Percentiles rank a stretch among this genome's conserved stretches.
These are phyloP conservation scores for Russula earlei DNA, from an alignment of 768 basidiomycete genomes.

Conservation along the genomic window DNA sequence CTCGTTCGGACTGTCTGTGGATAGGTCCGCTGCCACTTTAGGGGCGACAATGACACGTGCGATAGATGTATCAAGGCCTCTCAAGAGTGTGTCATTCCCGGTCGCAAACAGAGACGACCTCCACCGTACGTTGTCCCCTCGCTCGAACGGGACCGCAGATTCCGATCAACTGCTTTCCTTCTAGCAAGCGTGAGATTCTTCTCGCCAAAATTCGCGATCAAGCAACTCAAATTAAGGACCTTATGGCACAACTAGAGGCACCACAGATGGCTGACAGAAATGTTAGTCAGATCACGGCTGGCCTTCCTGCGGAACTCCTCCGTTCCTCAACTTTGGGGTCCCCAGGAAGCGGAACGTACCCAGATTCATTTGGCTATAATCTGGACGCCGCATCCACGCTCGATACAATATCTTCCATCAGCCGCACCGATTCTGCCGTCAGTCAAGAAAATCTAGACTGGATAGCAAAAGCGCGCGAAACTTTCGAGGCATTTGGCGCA, in stretches of 20 bases:
- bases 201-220: slow-evolving; percentile 68
- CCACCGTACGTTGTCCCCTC: slow-evolving; percentile 51
- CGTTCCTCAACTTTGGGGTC: slow-evolving; percentile 16
- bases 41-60: slow-evolving; percentile 61
- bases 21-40: slow-evolving; percentile 72
- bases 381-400: background rate
- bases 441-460: slow-evolving; percentile 59
- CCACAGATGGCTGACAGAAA: slow-evolving; percentile 24
- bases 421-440: slow-evolving; percentile 22
- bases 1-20: background rate
- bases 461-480: slow-evolving; percentile 66
- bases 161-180: background rate
- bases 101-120: slow-evolving; percentile 68
- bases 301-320: slow-evolving; percentile 16
- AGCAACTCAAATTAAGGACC: slow-evolving; percentile 57
- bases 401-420: slow-evolving; percentile 7
- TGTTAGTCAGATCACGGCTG: slow-evolving; percentile 12
- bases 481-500: slow-evolving; percentile 56
- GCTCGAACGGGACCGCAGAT: background rate
- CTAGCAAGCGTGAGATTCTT: slow-evolving; percentile 73
- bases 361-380: slow-evolving; percentile 2
- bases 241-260: slow-evolving; percentile 60
- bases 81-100: slow-evolving; percentile 72
- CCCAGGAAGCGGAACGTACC: slow-evolving; percentile 14
- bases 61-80: slow-evolving; percentile 63